Evolutionary conservation across 768 basidiomycete genomes (phyloP), one percentile per base, ranked within the genome.

Genomic region (Kwoniella europaea): DNA sequence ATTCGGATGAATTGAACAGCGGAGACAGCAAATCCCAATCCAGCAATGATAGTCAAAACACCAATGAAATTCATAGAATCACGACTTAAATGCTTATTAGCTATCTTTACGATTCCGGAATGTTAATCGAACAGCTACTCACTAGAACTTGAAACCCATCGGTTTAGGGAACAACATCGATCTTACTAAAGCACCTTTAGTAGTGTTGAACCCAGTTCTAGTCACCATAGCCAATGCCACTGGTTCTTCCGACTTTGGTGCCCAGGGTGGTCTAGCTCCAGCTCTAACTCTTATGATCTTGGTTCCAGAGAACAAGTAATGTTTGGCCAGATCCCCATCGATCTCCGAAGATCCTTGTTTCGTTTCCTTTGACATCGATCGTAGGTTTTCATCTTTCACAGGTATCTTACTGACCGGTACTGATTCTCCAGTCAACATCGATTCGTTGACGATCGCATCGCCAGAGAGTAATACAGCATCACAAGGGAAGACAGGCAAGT

Each of bases 131-230:
- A 91, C 86, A 43, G 41, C 92, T 15, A 75, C 80, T 42, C 91
- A 90, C 85, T 98, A 98, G 85, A 99, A 98, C 83, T 97, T 97
- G 89, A 99, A 99, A 0, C 94, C 96, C 72, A 97, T 94, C 0
- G 96, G 95, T 80, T 97, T 98, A 0, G 97, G 97, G 85, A 95
- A 99, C 16, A 99, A 86, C 96, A 99, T 99, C 0, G 96, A 98
- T 24, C 97, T 88, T 24, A 98, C 89, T 24, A 99, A 86, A 0
- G 96, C 92, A 18, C 97, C 97, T 84, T 98, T 98, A 5, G 97
- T 99, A 1, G 97, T 99, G 82, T 92, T 93, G 85, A 98, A 98
- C 1, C 92, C 94, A 64, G 94, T 97, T 52, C 94, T 87, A 35
- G 90, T 90, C 9, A 98, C 93, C 79, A 96, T 80, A 1, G 90